phyloP scores from a whole-genome alignment of 768 basidiomycete genomes.

The Tricholoma bakamatsutake region DNA sequence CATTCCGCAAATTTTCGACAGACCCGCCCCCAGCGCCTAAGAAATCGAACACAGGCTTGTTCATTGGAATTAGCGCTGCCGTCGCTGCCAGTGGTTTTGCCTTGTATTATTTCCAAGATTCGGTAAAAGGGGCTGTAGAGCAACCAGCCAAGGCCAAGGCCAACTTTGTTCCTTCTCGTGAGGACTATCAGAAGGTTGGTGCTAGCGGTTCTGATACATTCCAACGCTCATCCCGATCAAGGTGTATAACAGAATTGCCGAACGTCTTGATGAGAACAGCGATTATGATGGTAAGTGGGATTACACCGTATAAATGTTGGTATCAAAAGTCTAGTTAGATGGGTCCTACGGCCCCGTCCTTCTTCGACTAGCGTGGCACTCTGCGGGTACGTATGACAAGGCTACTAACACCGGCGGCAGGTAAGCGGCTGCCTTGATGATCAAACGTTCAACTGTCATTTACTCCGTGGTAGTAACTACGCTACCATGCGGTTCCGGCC shows the following conservation, averaged over 20 bases:
- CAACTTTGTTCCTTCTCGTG: slow-evolving; percentile 70
- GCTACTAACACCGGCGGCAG: slow-evolving; percentile 73
- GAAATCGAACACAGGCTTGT: slow-evolving; percentile 53
- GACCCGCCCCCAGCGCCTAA: slow-evolving; percentile 34
- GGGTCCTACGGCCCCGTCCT: slow-evolving; percentile 86
- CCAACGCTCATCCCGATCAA: slow-evolving; percentile 19
- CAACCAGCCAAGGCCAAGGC: slow-evolving; percentile 59
- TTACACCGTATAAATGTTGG: slow-evolving; percentile 9
- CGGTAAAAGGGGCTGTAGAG: slow-evolving; percentile 43
- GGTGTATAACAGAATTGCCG: slow-evolving; percentile 90
- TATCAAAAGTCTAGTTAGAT: slow-evolving; percentile 37
- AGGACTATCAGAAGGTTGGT: slow-evolving; percentile 84
- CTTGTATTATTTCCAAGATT: slow-evolving; percentile 54
- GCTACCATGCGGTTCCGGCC: slow-evolving; percentile 98
- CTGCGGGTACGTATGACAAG: slow-evolving; percentile 91
- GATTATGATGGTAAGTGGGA: slow-evolving; percentile 73
- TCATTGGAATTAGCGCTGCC: slow-evolving; percentile 55
- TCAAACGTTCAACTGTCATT: slow-evolving; percentile 3
- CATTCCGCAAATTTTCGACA: slow-evolving; percentile 59
- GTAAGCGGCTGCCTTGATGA: slow-evolving; percentile 28
- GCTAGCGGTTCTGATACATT: not conserved
- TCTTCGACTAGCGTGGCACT: slow-evolving; percentile 90
- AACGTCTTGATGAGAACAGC: slow-evolving; percentile 66
- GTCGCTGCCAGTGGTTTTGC: slow-evolving; percentile 54
- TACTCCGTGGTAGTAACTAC: slow-evolving; percentile 61